Percentiles rank a stretch among this genome's conserved stretches.
phyloP scores from a whole-genome alignment of 768 basidiomycete genomes.

The Gelatoporia subvermispora region DNA sequence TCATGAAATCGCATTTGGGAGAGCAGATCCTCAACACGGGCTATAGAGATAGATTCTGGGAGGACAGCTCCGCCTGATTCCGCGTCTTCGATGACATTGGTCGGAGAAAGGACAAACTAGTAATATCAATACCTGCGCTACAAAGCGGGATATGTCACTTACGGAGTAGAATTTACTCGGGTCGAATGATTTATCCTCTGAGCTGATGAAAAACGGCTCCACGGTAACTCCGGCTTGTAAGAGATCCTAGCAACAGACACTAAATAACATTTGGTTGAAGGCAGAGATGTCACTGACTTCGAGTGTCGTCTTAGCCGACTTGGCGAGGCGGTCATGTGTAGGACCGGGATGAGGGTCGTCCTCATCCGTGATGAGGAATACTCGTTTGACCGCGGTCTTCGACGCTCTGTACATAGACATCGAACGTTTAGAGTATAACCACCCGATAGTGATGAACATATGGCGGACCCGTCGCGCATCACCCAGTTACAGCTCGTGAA shows the following conservation, averaged over 20 bases:
- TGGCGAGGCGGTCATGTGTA: constrained; percentile 54
- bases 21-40: constrained; percentile 73
- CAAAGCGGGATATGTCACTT: constrained; percentile 14
- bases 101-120: constrained; percentile 58
- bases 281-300: constrained; percentile 34
- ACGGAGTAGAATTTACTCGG: constrained; percentile 77
- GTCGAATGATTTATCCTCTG: constrained; percentile 62
- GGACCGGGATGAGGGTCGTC: constrained; percentile 65
- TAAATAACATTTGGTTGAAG: not conserved
- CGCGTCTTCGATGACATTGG: constrained; percentile 47
- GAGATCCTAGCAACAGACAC: constrained; percentile 56
- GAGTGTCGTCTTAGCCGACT: constrained; percentile 68
- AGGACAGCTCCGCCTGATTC: constrained; percentile 46
- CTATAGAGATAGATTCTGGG: constrained; percentile 67
- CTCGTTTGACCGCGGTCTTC: constrained; percentile 86
- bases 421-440: not conserved
- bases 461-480: constrained; percentile 82
- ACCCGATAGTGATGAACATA: not conserved
- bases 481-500: constrained; percentile 90
- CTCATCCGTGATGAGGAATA: constrained; percentile 91
- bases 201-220: constrained; percentile 87
- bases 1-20: constrained; percentile 79
- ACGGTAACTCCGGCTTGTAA: constrained; percentile 72
- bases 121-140: not conserved
- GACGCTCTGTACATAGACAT: constrained; percentile 48